phyloP scores from a whole-genome alignment of 306 rosid species.

The Cotoneaster glaucophyllus region DNA sequence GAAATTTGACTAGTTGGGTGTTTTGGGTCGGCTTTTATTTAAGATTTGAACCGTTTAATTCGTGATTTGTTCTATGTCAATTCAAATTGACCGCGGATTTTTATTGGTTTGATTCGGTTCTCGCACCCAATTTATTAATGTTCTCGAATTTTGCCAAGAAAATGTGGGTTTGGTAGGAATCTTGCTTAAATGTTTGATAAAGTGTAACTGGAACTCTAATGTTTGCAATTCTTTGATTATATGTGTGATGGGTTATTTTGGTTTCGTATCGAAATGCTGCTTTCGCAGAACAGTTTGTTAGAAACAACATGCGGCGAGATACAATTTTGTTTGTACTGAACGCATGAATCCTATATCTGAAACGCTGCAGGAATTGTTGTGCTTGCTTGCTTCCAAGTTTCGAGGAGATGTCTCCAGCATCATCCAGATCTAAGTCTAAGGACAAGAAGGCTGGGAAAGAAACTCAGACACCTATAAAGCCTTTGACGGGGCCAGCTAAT shows the following conservation, averaged over 20 bases:
- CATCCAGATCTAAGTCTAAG: slow-evolving; percentile 79
- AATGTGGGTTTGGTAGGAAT: not conserved
- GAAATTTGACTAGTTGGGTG: not conserved
- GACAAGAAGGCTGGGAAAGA: slow-evolving; percentile 80
- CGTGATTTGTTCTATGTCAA: not conserved
- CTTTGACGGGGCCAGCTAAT: slow-evolving; percentile 50
- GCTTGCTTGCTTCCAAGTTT: not conserved
- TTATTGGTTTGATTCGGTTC: not conserved
- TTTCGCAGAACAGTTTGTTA: not conserved
- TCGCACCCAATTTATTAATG: not conserved
- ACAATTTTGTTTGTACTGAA: not conserved
- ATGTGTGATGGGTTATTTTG: not conserved
- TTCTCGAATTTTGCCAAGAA: not conserved
- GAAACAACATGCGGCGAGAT: not conserved
- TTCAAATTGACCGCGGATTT: not conserved
- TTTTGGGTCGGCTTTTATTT: slow-evolving; percentile 1
- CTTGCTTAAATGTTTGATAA: not conserved
- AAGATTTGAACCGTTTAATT: not conserved
- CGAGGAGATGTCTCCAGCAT: slow-evolving; percentile 77
- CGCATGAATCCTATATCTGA: not conserved
- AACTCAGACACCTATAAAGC: slow-evolving; percentile 57
- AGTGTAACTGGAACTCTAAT: not conserved
- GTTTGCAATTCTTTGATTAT: not conserved
- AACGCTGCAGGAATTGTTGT: slow-evolving; percentile 25
- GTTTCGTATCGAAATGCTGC: not conserved